These are phyloP conservation scores for Salicornia ramosissima DNA, from an alignment of 148 eudicot species.

Conservation along the genomic window DNA sequence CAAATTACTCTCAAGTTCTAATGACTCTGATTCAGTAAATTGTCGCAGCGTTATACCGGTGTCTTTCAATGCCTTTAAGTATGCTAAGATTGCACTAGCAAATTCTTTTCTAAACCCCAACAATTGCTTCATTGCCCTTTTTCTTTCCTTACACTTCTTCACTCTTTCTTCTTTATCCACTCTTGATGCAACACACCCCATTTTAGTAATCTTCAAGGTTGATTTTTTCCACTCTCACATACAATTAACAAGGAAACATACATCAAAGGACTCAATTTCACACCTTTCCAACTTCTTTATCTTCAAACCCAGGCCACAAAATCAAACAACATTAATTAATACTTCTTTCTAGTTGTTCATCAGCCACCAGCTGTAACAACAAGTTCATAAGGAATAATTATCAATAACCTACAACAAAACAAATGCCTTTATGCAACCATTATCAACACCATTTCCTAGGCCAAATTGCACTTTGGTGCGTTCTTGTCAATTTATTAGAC, in stretches of 20 bases:
- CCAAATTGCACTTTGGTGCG: not conserved
- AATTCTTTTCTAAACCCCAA: constrained; percentile 56
- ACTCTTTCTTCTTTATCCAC: constrained; percentile 70
- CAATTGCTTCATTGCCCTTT: constrained; percentile 55
- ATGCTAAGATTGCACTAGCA: constrained; percentile 57
- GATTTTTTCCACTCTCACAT: constrained; percentile 2
- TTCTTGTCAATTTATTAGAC: too few relatives aligned
- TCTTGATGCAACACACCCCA: constrained; percentile 71
- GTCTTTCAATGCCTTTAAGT: constrained; percentile 65
- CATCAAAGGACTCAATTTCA: not conserved
- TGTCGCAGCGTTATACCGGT: constrained; percentile 77
- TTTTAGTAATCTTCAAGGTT: constrained; percentile 10
- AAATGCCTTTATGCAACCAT: not conserved
- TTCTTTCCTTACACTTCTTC: constrained; percentile 62
- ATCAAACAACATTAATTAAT: not conserved
- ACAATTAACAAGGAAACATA: not conserved
- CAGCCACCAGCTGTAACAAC: not conserved
- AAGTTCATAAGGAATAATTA: not conserved
- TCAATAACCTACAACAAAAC: constrained; percentile 1
- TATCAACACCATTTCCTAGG: not conserved
- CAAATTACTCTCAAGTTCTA: constrained; percentile 47
- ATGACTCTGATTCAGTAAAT: constrained; percentile 63
- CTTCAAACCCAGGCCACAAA: constrained; percentile 3
- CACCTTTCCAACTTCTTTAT: not conserved
- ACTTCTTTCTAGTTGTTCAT: not conserved